A percentile compares a stretch with the other conserved stretches of the same genome.
Evolutionary conservation across 1,284 basidiomycete genomes (phyloP).

Genomic region (Trametes pubescens): DNA sequence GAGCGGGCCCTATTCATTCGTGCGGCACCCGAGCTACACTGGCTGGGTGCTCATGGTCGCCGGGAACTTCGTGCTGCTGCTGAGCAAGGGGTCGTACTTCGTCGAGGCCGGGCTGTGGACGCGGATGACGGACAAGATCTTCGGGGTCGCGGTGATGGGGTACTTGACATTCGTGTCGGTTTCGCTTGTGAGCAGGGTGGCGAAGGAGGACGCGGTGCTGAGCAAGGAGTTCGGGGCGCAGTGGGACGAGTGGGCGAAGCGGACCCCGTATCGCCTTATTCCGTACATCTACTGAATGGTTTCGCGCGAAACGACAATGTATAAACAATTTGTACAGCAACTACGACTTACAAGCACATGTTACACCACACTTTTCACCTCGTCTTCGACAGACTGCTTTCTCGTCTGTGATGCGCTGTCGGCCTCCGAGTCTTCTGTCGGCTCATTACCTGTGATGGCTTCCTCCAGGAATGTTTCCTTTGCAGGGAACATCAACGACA

Average conservation of each 20-base stretch:
- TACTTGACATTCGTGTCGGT: background rate
- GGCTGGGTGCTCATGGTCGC: conserved; percentile 8
- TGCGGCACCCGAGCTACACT: conserved; percentile 23
- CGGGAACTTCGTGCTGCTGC: conserved; percentile 8
- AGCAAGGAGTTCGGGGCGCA: conserved; percentile 15
- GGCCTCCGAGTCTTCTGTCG: background rate
- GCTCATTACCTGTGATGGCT: background rate
- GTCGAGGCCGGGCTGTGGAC: conserved; percentile 8
- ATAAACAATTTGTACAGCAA: background rate
- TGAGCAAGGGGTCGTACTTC: conserved; percentile 14
- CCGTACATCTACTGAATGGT: conserved; percentile 13
- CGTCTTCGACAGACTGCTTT: background rate
- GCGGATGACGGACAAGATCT: background rate
- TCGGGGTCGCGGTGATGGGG: background rate
- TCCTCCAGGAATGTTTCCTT: conserved; percentile 12
- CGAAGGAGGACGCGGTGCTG: conserved; percentile 19
- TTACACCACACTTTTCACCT: background rate
- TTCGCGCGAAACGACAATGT: background rate
- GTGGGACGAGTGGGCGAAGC: conserved; percentile 23
- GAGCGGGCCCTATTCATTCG: conserved; percentile 16
- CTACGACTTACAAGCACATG: background rate
- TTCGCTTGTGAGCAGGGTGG: background rate
- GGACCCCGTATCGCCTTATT: conserved; percentile 15
- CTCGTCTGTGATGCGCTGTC: background rate
- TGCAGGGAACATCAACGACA: conserved; percentile 9